Percentiles rank a stretch among this genome's conserved stretches.
Evolutionary conservation across 352 stramenopile genomes (phyloP).

Genomic region (Phytopythium helicoides): DNA sequence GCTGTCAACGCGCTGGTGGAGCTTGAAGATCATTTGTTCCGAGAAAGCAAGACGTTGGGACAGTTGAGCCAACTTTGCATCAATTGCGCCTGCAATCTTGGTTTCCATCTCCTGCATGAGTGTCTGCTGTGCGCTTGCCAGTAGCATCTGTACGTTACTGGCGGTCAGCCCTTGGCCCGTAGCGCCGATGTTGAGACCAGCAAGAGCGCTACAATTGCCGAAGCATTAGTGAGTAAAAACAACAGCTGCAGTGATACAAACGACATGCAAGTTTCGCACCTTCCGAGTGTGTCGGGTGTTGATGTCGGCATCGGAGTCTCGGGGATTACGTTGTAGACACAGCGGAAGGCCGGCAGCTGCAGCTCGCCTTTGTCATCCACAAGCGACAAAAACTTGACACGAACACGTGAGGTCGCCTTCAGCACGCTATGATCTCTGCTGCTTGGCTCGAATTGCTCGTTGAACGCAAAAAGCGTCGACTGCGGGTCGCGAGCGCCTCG

Average conservation of each 20-base stretch:
- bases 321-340: constrained; percentile 30
- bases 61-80: constrained; percentile 55
- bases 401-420: constrained; percentile 41
- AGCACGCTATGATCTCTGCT: constrained; percentile 50
- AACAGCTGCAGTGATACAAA: neutral
- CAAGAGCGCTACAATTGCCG: constrained; percentile 1
- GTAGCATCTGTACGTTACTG: constrained; percentile 34
- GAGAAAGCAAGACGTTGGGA: constrained; percentile 57
- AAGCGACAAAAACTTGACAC: constrained; percentile 75
- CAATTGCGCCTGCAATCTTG: constrained; percentile 56
- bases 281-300: neutral
- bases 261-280: neutral
- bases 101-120: constrained; percentile 64
- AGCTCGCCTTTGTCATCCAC: constrained; percentile 50
- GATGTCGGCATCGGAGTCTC: constrained; percentile 1
- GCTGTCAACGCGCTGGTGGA: constrained; percentile 38
- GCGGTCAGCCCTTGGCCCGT: too few relatives aligned
- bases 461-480: constrained; percentile 39
- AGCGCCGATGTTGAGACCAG: neutral
- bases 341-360: constrained; percentile 37
- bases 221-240: neutral
- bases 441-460: constrained; percentile 43
- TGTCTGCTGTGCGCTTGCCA: constrained; percentile 57
- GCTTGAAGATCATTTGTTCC: constrained; percentile 59
- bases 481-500: constrained; percentile 28